Conservation (phyloP, 345 rosid species). For the Eucalyptus pauciflora region DNA sequence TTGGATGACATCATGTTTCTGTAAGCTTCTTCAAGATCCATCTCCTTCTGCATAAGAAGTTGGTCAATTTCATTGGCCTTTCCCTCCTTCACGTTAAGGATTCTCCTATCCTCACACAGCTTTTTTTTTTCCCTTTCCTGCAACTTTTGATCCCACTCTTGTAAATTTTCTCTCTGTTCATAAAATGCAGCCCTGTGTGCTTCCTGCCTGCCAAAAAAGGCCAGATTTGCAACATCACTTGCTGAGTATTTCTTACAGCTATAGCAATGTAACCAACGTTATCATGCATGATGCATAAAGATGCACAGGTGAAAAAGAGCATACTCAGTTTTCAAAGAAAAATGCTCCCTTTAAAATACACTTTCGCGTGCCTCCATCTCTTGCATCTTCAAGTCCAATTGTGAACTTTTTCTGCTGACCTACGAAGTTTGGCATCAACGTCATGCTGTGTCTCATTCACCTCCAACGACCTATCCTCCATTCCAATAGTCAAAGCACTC, state of each 20-base stretch:
- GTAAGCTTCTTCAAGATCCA: slow-evolving; percentile 37
- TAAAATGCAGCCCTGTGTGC: slow-evolving; percentile 15
- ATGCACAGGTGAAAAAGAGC: no score
- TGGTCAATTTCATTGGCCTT: slow-evolving; percentile 32
- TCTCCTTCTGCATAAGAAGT: not conserved
- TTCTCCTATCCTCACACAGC: slow-evolving; percentile 36
- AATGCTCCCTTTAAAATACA: no score
- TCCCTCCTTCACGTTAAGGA: slow-evolving; percentile 33
- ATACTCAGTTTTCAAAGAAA: no score
- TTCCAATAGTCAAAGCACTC: slow-evolving; percentile 39
- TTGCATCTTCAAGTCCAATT: no score
- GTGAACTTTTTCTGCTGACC: slow-evolving; percentile 1
- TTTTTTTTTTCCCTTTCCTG: slow-evolving; percentile 23
- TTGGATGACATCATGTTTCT: slow-evolving; percentile 30
- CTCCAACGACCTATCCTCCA: slow-evolving; percentile 40
- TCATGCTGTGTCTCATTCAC: slow-evolving; percentile 33
- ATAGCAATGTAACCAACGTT: no score
- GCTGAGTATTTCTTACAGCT: slow-evolving; percentile 2
- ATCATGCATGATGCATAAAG: no score
- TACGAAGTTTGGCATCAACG: slow-evolving; percentile 57
- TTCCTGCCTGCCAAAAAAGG: slow-evolving; percentile 39
- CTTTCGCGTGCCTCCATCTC: no score
- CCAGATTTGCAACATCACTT: not conserved
- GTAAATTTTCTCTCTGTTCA: no score
- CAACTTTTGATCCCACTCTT: slow-evolving; percentile 15